Evolutionary conservation across 257 asterid genomes (phyloP).

Genomic region (Solanum rostratum): DNA sequence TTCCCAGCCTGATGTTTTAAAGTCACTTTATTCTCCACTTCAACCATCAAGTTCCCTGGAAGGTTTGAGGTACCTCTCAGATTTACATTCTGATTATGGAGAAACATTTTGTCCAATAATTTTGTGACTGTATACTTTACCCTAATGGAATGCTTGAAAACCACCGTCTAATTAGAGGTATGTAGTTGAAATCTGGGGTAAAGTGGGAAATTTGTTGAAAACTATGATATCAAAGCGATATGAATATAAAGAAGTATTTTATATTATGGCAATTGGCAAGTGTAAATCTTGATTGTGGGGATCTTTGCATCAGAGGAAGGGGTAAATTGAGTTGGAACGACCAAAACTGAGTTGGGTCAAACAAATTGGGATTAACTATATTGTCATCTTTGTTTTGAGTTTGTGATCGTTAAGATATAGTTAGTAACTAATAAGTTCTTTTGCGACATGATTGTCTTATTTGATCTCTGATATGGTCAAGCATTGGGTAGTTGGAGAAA

Average conservation of each 20-base stretch:
- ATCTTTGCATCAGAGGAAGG: background rate
- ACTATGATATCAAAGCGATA: background rate
- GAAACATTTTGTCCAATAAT: background rate
- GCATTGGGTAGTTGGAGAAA: background rate
- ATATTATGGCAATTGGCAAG: background rate
- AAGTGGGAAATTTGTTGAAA: background rate
- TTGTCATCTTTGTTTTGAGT: background rate
- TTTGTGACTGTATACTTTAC: background rate
- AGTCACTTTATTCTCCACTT: conserved; percentile 88
- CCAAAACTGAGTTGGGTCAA: background rate
- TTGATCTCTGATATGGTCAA: background rate
- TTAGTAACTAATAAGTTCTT: background rate
- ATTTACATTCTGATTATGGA: background rate
- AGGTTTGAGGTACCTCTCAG: conserved; percentile 57
- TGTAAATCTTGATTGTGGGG: background rate
- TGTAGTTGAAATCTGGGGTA: background rate
- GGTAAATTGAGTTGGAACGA: background rate
- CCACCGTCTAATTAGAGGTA: background rate
- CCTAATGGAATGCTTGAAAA: background rate
- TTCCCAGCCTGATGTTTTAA: conserved; percentile 91
- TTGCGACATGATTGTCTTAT: background rate
- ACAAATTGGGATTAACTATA: background rate
- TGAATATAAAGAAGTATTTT: background rate
- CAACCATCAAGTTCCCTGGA: conserved; percentile 83
- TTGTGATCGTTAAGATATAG: background rate